phyloP scores from a whole-genome alignment of 2,329 filamentous ascomycete species.

The Colletotrichum graminicola region DNA sequence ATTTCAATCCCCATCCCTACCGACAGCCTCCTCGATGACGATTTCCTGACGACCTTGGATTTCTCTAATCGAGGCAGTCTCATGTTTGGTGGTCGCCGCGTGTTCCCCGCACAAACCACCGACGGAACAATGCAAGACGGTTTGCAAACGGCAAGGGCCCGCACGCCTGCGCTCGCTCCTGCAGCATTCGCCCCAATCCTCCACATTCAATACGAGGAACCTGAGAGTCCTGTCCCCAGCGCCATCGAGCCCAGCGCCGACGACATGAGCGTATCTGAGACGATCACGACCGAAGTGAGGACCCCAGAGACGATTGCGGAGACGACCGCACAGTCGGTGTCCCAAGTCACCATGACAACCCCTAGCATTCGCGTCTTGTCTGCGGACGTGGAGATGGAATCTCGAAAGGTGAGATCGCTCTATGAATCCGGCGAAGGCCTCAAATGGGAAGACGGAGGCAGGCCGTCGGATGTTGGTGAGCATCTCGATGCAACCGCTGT shows the following conservation, averaged over 20 bases:
- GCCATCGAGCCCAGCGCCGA: conserved; percentile 8
- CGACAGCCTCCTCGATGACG: conserved; percentile 68
- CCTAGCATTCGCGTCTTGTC: conserved; percentile 67
- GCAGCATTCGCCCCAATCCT: conserved; percentile 23
- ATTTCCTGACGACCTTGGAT: conserved; percentile 66
- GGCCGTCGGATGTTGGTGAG: conserved; percentile 60
- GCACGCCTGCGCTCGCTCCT: conserved; percentile 11
- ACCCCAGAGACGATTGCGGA: conserved; percentile 42
- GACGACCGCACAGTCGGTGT: conserved; percentile 39
- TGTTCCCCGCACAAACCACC: conserved; percentile 32
- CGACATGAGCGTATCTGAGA: conserved; percentile 3
- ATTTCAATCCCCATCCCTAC: conserved; percentile 69
- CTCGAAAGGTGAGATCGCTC: conserved; percentile 76
- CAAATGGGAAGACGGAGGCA: conserved; percentile 65
- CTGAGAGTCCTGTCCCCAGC: conserved; percentile 23
- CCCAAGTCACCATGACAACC: conserved; percentile 44
- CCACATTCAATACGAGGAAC: conserved; percentile 35
- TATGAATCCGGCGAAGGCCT: conserved; percentile 69
- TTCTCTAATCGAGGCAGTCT: conserved; percentile 75
- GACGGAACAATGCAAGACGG: conserved; percentile 29
- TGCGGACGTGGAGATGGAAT: conserved; percentile 70
- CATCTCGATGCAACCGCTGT: conserved; percentile 63
- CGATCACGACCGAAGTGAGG: conserved; percentile 15
- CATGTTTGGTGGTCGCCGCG: conserved; percentile 63
- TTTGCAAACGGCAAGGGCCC: conserved; percentile 22